Evolutionary conservation across 169 alveolate species (phyloP), one percentile per base, ranked within the genome.

Genomic region (Plasmodium gaboni): DNA sequence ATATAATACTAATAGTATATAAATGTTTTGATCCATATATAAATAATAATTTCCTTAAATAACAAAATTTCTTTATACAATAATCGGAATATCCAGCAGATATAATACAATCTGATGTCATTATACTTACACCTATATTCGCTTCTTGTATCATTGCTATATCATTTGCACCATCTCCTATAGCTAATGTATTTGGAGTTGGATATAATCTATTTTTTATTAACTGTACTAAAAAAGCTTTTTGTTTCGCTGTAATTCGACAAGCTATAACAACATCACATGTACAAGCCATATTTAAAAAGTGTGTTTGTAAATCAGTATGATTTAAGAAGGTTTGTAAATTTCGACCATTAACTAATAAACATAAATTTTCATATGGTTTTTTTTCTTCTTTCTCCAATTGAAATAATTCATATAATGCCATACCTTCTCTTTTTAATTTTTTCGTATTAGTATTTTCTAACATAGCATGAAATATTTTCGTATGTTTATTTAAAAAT

Each of bases 61-160:
- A 95, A 42, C 96, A 96, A 91, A 99, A 99, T 80, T 98, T 97
- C n/a, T 93, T 73, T 73, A 99, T 97, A 38, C 99, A 96, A 89
- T 96, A 98, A 94, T 99, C 99, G 15, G 99, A 95, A 19, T 99
- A 99, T 26, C 98, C 95, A n/a, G 99, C 96, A 44, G 99, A 99
- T 94, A 98, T 98, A 61, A 95, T 93, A n/a, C 99, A 99, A 88
- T 97, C 99, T 86, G 97, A 97, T 13, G 99, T 99, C 59, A 96
- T 98, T 51, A 98, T 97, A 22, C 99, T 99, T 42, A 98, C 93
- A 2, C 99, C 99, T 26, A 97, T 97, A 87, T 97, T 96, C 28
- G 98, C 98, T 86, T 95, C 99, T 87, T 95, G 96, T 22, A 92
- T 48, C 95, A 92, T 92, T 9, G 90, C 89, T 53, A 94, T 89